Evolutionary conservation across 129 eudicot genomes (phyloP), one percentile per base, ranked within the genome.

Genomic region (Centaurea solstitialis): DNA sequence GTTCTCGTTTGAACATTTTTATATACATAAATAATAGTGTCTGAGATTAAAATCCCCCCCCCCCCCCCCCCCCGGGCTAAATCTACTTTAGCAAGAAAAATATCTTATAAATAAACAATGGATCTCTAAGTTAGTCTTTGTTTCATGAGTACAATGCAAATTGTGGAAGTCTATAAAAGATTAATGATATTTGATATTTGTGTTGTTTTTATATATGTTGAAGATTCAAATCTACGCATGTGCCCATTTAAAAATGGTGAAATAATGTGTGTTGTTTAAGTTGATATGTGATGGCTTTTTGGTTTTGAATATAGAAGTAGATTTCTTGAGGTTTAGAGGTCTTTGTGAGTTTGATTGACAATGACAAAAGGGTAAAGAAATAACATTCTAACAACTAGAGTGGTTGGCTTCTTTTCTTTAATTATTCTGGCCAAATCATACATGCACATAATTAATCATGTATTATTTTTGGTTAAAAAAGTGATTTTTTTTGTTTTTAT

Each of bases 301-400:
- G 37, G 71, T 68, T 47, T 81, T 37, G 53, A 53, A 82, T 59
- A 24, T 70, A 40, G 28, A 59, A 71, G 24, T 26, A 59, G 23
- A 53, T 76, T 38, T 82, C 78, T 70, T 76, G 74, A 82, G 74
- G 68, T 82, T 61, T 71, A 78, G 68, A 59, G 7, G 61, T 70
- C 66, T 70, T 43, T 70, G 35, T 76, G 73, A 82, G 72, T 70
- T 82, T 82, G 82, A 77, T 76, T 82, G 82, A 82, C 82, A 70
- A 76, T 76, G 86, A 76, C 74, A 76, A 76, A 76, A 82, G 75
- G 76, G 68, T 57, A 76, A 59, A 76, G 77, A 82, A 76, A 76
- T 22, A 39, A 82, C 81, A 70, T 62, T 62, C 23, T 59, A 82
- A 76, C 57, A 59, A 76, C 73, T 76, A 57, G 65, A 59, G 75